A percentile compares a stretch with the other conserved stretches of the same genome.
phyloP scores from a whole-genome alignment of 495 filamentous ascomycete genomes.

The Staphylotrichum tortipilum region DNA sequence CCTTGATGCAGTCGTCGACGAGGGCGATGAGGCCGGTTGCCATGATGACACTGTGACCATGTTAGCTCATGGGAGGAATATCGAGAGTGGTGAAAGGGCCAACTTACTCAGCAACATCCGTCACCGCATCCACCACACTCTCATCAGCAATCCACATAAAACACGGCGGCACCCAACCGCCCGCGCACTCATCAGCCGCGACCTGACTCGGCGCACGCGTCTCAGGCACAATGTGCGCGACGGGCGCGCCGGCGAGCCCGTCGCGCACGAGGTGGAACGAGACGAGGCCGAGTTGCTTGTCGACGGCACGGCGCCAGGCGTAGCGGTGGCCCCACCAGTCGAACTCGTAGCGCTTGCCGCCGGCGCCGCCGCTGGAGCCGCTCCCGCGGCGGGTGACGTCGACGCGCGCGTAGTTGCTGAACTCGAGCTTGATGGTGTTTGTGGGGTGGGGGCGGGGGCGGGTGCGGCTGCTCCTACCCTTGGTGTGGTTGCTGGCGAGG shows the following conservation, averaged over 20 bases:
- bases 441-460: slow-evolving; percentile 43
- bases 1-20: slow-evolving; percentile 85
- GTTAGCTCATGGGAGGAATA: not conserved
- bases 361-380: slow-evolving; percentile 60
- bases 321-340: slow-evolving; percentile 88
- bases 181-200: slow-evolving; percentile 64
- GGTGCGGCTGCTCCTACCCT: slow-evolving; percentile 31
- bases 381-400: slow-evolving; percentile 66
- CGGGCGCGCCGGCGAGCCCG: slow-evolving; percentile 47
- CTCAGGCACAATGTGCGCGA: slow-evolving; percentile 84
- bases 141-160: slow-evolving; percentile 80
- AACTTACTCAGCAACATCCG: slow-evolving; percentile 91
- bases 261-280: slow-evolving; percentile 72
- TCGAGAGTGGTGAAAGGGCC: not conserved
- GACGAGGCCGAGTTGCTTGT: slow-evolving; percentile 50
- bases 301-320: slow-evolving; percentile 68
- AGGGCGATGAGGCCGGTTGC: slow-evolving; percentile 83
- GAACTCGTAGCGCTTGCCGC: slow-evolving; percentile 74
- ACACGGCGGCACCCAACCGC: slow-evolving; percentile 87
- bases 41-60: slow-evolving; percentile 63
- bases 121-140: slow-evolving; percentile 52
- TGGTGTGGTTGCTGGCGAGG: slow-evolving; percentile 21
- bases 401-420: slow-evolving; percentile 94
- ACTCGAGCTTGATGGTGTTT: slow-evolving; percentile 81
- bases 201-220: slow-evolving; percentile 60